Percentiles rank a stretch among this genome's conserved stretches.
These are phyloP conservation scores for Plasmopara muralis DNA, from an alignment of 352 stramenopile genomes.

Conservation along the genomic window DNA sequence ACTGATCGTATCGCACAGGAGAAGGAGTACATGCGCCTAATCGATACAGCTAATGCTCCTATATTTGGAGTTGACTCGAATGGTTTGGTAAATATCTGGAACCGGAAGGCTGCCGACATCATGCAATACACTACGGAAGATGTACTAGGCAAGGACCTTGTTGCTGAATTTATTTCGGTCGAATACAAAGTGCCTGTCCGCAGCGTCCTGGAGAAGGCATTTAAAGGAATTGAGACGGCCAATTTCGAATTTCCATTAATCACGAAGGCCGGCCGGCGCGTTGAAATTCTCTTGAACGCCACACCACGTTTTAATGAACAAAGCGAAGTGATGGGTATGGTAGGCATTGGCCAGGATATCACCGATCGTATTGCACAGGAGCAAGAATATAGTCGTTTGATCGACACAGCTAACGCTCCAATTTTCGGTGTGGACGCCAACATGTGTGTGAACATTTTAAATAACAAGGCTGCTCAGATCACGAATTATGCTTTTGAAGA, in stretches of 20 bases:
- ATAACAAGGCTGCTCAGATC: slow-evolving; percentile 52
- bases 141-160: slow-evolving; percentile 38
- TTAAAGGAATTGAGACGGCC: slow-evolving; percentile 40
- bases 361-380: too few relatives aligned
- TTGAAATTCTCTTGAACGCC: too few relatives aligned
- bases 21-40: slow-evolving; percentile 53
- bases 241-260: too few relatives aligned
- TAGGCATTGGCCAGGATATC: too few relatives aligned
- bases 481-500: slow-evolving; percentile 48
- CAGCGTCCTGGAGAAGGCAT: slow-evolving; percentile 33
- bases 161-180: slow-evolving; percentile 26
- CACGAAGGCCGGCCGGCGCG: too few relatives aligned
- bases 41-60: slow-evolving; percentile 55
- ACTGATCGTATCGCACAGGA: slow-evolving; percentile 22
- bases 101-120: slow-evolving; percentile 48
- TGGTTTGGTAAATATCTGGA: slow-evolving; percentile 55
- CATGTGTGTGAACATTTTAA: slow-evolving; percentile 60
- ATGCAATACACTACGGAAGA: slow-evolving; percentile 51
- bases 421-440: slow-evolving; percentile 69
- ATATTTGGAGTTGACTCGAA: slow-evolving; percentile 58
- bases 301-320: too few relatives aligned
- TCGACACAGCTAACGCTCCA: slow-evolving; percentile 65
- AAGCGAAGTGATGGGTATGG: too few relatives aligned
- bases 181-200: slow-evolving; percentile 26
- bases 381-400: slow-evolving; percentile 15